Base-by-base conservation (phyloP, 2,329 filamentous ascomycete genomes). In the Harringtonia aguacate region DNA sequence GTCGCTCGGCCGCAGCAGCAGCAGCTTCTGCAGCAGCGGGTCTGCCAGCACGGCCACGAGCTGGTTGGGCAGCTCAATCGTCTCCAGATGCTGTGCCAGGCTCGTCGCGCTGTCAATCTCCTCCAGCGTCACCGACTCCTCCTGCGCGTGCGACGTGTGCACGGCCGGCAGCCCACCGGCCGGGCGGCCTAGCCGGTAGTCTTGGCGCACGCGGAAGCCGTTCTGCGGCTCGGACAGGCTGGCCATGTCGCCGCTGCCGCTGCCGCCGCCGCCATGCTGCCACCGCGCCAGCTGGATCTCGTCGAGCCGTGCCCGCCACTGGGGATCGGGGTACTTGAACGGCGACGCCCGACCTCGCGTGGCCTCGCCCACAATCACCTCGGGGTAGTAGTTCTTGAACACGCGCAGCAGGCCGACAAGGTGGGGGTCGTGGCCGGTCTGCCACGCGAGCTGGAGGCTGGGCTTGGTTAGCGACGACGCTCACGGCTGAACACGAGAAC, bases 341-440 rank as follows among this genome's bases (percentile, higher is more conserved):
- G 76, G 69, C 4, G 75, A 73, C 1, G 77, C 77, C 47, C 73
- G 72, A 31, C 77, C 77, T 43, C 69, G 68, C 27, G 77, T 73
- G 4, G 75, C 68, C 50, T 83, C 81, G 20, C 82, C 84, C 14
- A 90, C 74, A 47, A 94, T 86, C 44, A 94, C 86, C 58, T 94
- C 86, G 0, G 87, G 86, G 55, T 90, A 94, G 61, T 90, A 94
- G 58, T 90, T 86, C 58, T 92, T 92, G 66, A 82, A 94, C n/a
- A 90, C 78, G 44, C 83, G 76, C 40, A 94, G 66, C 17, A 94
- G 68, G 4, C 84, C 84, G 31, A 84, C 71, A 30, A 94, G 66
- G 41, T 79, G 74, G 39, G 81, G 82, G 45, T 94, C 87, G 55
- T 84, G 83, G 17, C 81, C 81, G 5, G 70, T 74, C 54, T 78